Evolutionary conservation across 2,329 filamentous ascomycete species (phyloP), one percentile per base, ranked within the genome.

Genomic region (Bisporella sp.): DNA sequence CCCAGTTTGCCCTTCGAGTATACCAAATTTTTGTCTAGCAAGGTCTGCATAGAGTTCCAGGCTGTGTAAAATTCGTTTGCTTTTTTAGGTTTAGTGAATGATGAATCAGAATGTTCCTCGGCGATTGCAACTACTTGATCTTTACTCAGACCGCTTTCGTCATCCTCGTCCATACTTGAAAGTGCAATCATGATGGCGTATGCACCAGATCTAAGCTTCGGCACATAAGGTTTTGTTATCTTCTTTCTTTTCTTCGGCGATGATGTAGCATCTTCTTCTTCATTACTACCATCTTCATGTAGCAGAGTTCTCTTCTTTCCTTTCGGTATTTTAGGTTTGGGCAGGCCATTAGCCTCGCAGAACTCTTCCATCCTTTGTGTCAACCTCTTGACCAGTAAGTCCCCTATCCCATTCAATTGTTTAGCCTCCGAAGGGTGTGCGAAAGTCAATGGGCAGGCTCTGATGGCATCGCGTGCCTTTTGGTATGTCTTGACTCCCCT

Each of bases 41-140:
- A 69, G 0, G 84, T 89, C 63, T 87, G 88, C 77, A 92, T 90
- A 1, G 87, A 89, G 60, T 79, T 85, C 87, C 87, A 93, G 0
- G 88, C 88, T 0, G 87, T 92, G 59, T 88, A 87, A 59, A 79
- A 87, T 50, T 82, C 85, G 8, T 75, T 82, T 0, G 85, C 73
- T 48, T 88, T 84, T 40, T 71, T 73, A 0, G 85, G 83, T 0
- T 78, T 80, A 0, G 78, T 84, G 59, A 89, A 90, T 0, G 86
- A 90, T 2, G 83, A 70, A 62, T 91, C 85, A 59, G 84, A 89
- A 64, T 87, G 74, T 5, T 78, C 79, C 60, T 92, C 85, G 1
- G 87, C 85, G 9, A 76, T 70, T 52, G 83, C 80, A 43, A 90
- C 84, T 3, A 90, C 68, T 50, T 87, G 77, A 5, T 73, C 63